Conservation (phyloP, 768 basidiomycete genomes). For the Xerocomellus amylosporus region DNA sequence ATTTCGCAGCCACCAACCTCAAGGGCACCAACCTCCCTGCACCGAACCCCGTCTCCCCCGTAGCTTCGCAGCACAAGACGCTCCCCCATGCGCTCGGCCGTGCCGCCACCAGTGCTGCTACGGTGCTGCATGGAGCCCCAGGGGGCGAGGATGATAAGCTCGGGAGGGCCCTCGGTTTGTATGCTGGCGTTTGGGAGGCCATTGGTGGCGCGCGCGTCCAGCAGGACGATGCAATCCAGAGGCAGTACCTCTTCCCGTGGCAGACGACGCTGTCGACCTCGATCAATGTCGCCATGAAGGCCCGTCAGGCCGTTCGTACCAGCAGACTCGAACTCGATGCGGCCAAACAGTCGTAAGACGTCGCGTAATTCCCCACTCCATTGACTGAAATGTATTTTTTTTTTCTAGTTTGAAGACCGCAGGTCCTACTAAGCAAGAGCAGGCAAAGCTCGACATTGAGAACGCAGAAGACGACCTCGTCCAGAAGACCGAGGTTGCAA, state of each 20-base stretch:
- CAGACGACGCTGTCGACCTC: constrained; percentile 81
- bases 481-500: constrained; percentile 96
- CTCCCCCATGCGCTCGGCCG: constrained; percentile 92
- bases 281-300: constrained; percentile 90
- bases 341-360: constrained; percentile 77
- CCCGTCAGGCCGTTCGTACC: constrained; percentile 74
- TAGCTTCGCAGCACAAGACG: constrained; percentile 81
- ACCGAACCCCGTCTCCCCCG: constrained; percentile 55
- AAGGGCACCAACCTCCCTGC: constrained; percentile 86
- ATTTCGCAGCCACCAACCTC: constrained; percentile 83
- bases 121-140: constrained; percentile 42
- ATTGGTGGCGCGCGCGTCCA: constrained; percentile 72
- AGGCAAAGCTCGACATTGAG: constrained; percentile 87
- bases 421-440: constrained; percentile 76
- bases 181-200: constrained; percentile 82
- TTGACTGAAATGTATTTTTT: not conserved
- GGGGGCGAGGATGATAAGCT: constrained; percentile 62
- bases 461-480: constrained; percentile 95
- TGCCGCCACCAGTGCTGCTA: constrained; percentile 63
- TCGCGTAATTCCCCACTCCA: not conserved
- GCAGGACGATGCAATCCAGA: constrained; percentile 72
- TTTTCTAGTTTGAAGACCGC: constrained; percentile 72
- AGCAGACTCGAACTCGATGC: constrained; percentile 88
- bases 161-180: constrained; percentile 72
- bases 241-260: constrained; percentile 77